These are phyloP conservation scores for Leishmania tropica DNA, from an alignment of 208 protist species.

Conservation along the genomic window DNA sequence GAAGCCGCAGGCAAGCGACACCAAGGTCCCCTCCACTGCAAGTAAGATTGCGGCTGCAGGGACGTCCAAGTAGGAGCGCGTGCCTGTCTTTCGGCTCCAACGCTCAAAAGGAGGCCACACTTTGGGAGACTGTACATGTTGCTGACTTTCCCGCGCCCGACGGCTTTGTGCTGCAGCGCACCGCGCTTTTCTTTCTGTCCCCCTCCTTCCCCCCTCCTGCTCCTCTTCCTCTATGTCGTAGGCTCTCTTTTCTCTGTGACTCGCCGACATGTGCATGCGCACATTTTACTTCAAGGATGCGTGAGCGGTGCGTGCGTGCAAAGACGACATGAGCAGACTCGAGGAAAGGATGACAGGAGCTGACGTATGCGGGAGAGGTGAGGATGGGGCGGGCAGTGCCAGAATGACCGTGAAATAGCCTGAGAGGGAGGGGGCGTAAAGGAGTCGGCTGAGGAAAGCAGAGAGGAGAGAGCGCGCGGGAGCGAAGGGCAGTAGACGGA, in stretches of 20 bases:
- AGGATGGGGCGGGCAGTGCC: background rate
- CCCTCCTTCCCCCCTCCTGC: background rate
- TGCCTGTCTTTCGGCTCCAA: background rate
- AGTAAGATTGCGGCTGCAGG: background rate
- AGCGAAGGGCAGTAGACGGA: background rate
- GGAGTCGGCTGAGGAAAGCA: background rate
- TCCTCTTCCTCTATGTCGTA: background rate
- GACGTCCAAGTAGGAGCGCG: background rate
- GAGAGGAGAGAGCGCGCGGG: background rate
- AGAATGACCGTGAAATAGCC: background rate
- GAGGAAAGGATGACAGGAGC: background rate
- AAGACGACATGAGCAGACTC: background rate
- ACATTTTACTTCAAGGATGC: background rate
- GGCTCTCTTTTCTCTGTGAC: background rate
- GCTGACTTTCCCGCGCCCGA: too few relatives aligned
- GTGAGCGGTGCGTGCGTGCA: too few relatives aligned
- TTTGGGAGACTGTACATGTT: background rate
- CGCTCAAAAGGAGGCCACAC: background rate
- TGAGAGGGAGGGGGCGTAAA: background rate
- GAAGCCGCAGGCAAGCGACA: background rate
- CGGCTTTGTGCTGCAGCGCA: background rate
- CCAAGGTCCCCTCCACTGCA: background rate
- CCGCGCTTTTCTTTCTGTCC: background rate
- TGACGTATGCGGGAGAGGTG: background rate
- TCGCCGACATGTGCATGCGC: background rate